Percentiles rank a stretch among this genome's conserved stretches.
phyloP scores from a whole-genome alignment of 2,329 filamentous ascomycete species.

The Cytospora piceicola region DNA sequence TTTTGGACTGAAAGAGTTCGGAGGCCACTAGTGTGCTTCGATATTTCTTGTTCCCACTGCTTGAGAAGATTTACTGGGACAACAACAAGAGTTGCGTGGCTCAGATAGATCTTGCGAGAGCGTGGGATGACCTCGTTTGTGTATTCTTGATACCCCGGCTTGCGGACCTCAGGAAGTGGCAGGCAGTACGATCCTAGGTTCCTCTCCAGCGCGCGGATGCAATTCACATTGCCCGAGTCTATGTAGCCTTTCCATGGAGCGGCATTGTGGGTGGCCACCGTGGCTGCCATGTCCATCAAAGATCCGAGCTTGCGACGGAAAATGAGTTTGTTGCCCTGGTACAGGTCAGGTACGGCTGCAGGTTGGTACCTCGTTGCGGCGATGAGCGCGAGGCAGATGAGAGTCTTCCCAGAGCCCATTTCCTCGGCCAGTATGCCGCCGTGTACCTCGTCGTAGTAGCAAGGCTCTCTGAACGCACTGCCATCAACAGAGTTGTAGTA shows the following conservation, averaged over 20 bases:
- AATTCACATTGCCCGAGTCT: constrained; percentile 54
- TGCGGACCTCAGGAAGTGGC: constrained; percentile 48
- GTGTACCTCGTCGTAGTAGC: constrained; percentile 71
- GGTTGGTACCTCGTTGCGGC: constrained; percentile 74
- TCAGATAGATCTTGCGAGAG: constrained; percentile 62
- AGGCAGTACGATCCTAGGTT: constrained; percentile 65
- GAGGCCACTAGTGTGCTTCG: constrained; percentile 72
- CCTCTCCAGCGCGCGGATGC: constrained; percentile 58
- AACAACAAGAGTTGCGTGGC: constrained; percentile 73
- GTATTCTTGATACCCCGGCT: constrained; percentile 44
- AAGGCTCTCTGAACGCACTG: constrained; percentile 65
- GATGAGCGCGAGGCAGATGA: constrained; percentile 80
- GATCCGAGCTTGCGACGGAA: constrained; percentile 57
- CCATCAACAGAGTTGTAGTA: constrained; percentile 72
- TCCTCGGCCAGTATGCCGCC: constrained; percentile 82
- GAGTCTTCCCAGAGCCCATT: constrained; percentile 84
- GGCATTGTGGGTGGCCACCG: constrained; percentile 66
- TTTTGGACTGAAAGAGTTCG: constrained; percentile 62
- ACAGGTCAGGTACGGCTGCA: constrained; percentile 66
- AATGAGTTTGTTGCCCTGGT: constrained; percentile 48
- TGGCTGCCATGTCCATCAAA: constrained; percentile 76
- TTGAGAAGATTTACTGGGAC: constrained; percentile 81
- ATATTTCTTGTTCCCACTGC: constrained; percentile 83
- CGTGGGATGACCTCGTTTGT: constrained; percentile 32
- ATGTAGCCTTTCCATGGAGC: constrained; percentile 74